These are phyloP conservation scores for Thraustotheca clavata DNA, from an alignment of 352 stramenopile species.

Conservation along the genomic window DNA sequence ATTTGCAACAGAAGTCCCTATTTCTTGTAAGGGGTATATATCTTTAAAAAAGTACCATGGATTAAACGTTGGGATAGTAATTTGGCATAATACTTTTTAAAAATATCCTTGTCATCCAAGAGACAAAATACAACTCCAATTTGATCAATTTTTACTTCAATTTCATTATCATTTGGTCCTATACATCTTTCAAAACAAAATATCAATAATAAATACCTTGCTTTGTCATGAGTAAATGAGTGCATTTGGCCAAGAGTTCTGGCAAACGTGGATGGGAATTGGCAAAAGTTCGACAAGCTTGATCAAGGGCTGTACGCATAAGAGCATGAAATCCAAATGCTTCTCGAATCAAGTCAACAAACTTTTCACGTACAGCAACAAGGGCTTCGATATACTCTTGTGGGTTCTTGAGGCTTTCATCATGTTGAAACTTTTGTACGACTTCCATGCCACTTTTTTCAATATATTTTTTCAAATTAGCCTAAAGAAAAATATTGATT, in stretches of 20 bases:
- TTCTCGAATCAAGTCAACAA: conserved; percentile 78
- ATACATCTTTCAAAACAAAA: neutral
- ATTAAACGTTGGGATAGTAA: conserved; percentile 77
- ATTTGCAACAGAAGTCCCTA: conserved; percentile 56
- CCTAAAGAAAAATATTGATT: conserved; percentile 33
- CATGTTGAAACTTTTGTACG: conserved; percentile 67
- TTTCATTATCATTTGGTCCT: conserved; percentile 5
- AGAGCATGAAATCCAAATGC: conserved; percentile 72
- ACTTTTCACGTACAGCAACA: conserved; percentile 74
- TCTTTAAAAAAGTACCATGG: conserved; percentile 41
- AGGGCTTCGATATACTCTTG: conserved; percentile 80
- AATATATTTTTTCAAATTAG: conserved; percentile 82
- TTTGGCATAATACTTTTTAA: conserved; percentile 86
- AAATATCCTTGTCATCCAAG: conserved; percentile 85
- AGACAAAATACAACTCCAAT: conserved; percentile 79
- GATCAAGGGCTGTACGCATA: conserved; percentile 74
- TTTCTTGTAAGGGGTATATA: too few species aligned
- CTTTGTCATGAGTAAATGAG: conserved; percentile 70
- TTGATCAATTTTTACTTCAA: conserved; percentile 76
- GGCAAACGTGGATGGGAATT: conserved; percentile 73
- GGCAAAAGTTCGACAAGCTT: conserved; percentile 76
- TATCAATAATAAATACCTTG: neutral
- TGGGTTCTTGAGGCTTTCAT: conserved; percentile 69
- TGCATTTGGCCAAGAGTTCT: conserved; percentile 77
- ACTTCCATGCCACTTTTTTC: conserved; percentile 68